Base-by-base conservation (phyloP, 208 protist genomes). In the Acanthamoeba lugdunensis region DNA sequence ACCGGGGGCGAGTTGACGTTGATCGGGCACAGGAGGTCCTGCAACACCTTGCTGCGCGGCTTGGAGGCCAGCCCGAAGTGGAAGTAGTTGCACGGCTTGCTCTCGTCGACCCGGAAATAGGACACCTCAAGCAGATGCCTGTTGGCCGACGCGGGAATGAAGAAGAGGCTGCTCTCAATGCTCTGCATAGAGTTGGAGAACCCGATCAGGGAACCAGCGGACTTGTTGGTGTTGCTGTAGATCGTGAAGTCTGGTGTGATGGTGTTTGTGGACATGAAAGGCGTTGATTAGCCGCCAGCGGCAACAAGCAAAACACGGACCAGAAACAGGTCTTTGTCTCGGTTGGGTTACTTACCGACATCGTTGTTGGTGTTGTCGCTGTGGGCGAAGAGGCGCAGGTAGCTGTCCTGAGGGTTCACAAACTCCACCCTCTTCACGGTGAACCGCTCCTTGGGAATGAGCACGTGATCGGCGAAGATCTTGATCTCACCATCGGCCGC, bases 1-100 rank as follows among this genome's bases (percentile, higher is more conserved):
- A 25, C 28, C 37, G 87, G 87, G 7, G 87, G 87, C 87, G 63
- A 21, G 67, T 28, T 58, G n/a, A 37, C 23, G 45, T 77, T 54
- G 63, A 92, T 77, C 48, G 87, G 87, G 87, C 87, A 92, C 61
- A 92, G 67, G 18, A 92, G 87, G n/a, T 92, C 87, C 18, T 92
- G 61, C 30, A 79, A 14, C 61, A 92, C 87, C 61, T 41, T 75
- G 67, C 14, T 28, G 37, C 41, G 61, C 16, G 87, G 87, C 41
- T 33, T 16, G 13, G 63, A 14, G 1, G 87, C 87, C 61, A 92
- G 41, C 63, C 77, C 87, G n/a, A 92, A 92, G 67, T 77, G 87
- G 87, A 77, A 92, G 52, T 92, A 92, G 67, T 92, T 92, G 61
- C 87, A 92, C 48, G 18, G 13, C 61, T 77, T 45, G 33, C 14